A percentile compares a stretch with the other conserved stretches of the same genome.
phyloP scores from a whole-genome alignment of 1,284 basidiomycete genomes.

The Ceratobasidium sp. region DNA sequence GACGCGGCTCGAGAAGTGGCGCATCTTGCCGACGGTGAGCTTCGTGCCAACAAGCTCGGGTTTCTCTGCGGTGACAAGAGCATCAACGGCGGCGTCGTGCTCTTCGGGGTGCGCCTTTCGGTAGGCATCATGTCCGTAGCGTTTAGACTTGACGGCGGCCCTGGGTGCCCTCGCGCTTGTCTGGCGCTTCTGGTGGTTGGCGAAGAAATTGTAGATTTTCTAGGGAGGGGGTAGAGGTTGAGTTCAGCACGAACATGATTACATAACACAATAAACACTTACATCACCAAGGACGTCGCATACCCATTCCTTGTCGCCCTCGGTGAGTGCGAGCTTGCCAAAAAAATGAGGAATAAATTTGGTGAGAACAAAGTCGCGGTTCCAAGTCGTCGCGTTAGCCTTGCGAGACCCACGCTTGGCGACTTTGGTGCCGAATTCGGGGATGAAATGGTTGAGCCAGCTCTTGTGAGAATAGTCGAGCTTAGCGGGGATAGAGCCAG shows the following conservation, averaged over 20 bases:
- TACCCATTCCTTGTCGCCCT: not conserved
- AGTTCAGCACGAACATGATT: not conserved
- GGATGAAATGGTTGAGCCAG: not conserved
- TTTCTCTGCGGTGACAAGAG: not conserved
- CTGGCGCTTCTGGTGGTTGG: not conserved
- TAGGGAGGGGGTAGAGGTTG: not conserved
- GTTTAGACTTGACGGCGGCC: not conserved
- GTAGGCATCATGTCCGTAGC: not conserved
- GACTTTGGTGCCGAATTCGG: not conserved
- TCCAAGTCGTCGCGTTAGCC: not conserved
- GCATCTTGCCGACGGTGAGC: not conserved
- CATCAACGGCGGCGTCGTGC: not conserved
- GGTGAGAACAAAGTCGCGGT: not conserved
- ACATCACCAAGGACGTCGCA: not conserved
- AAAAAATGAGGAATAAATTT: not conserved
- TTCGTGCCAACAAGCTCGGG: not conserved
- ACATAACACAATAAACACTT: not conserved
- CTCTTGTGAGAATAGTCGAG: not conserved
- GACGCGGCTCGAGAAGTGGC: not conserved
- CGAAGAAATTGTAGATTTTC: conserved; percentile 17
- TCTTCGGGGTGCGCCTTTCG: not conserved
- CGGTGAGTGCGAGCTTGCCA: not conserved
- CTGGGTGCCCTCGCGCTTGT: not conserved
- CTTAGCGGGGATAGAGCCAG: not conserved
- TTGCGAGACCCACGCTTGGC: not conserved